Base-by-base conservation (phyloP, 179 eudicot genomes). In the Beta lomatogona region DNA sequence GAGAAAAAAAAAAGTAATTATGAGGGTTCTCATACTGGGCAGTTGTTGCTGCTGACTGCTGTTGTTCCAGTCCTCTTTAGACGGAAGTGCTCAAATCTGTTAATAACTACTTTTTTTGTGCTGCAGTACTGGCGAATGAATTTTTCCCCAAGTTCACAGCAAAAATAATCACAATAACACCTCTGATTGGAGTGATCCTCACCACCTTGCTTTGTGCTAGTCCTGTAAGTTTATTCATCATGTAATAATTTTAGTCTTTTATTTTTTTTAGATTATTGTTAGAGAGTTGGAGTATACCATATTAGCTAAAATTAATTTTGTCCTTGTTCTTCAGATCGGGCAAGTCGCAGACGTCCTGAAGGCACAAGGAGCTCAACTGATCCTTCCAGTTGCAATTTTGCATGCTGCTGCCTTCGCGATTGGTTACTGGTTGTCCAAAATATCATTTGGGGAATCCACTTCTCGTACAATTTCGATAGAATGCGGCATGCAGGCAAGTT, bases 181-280 rank as follows among this genome's bases (percentile, higher is more conserved):
- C 99, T 80, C 85, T 96, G 77, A 91, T 96, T 48, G 99, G 99
- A 77, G 99, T 96, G 83, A 83, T 96, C 45, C 92, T 96, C 61
- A 96, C 99, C 80, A 96, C 99, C 77, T 90, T 94, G 74, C 97
- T 96, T 73, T 97, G 98, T 86, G 99, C 99, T 75, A 97, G 98
- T 83, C 99, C 98, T 36, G 98, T 97, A 91, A 88, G 97, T 87
- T 85, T 77, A 18, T 60, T 18, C 63, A 45, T 55, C 58, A 9
- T 41, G 44, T 21, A 18, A 25, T 45, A 0, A 16, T 4, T 46
- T 66, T 13, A 44, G 41, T 28, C 4, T 68, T 44, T 44, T n/a
- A n/a, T n/a, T 15, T 25, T 64, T 28, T 53, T 53, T 13, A 44
- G 13, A 7, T 10, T 0, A 19, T 50, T 2, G 41, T 63, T 63